These are phyloP conservation scores for Allomyces macrogynus DNA, from an alignment of 192 early-diverging fungal genomes.

Conservation along the genomic window DNA sequence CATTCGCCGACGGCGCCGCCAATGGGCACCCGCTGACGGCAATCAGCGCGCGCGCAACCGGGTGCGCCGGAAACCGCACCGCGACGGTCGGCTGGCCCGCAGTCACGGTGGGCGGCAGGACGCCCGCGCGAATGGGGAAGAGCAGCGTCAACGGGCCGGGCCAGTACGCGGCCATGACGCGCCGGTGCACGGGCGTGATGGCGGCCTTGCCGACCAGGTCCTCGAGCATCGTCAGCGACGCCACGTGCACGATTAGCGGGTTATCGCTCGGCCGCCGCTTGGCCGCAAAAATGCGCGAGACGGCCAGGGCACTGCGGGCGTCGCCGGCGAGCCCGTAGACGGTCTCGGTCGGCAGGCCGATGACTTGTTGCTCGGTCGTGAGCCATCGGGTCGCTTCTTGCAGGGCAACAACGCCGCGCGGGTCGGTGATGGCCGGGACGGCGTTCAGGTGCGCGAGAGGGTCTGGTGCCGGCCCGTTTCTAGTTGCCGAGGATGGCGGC, in stretches of 20 bases:
- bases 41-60: constrained; percentile 78
- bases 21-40: constrained; percentile 61
- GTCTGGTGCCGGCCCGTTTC: not conserved
- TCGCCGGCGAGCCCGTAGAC: constrained; percentile 94
- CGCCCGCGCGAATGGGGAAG: constrained; percentile 37
- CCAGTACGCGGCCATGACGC: constrained; percentile 53
- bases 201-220: constrained; percentile 31
- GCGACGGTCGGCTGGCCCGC: constrained; percentile 74
- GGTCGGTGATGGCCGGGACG: not conserved
- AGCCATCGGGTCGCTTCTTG: constrained; percentile 7
- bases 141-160: constrained; percentile 88
- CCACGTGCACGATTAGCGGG: constrained; percentile 95
- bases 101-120: constrained; percentile 58
- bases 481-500: not conserved
- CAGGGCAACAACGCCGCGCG: not conserved
- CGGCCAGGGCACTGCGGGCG: constrained; percentile 44
- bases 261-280: constrained; percentile 90
- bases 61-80: constrained; percentile 79
- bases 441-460: not conserved
- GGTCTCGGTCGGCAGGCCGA: constrained; percentile 94
- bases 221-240: constrained; percentile 68
- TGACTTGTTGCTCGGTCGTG: constrained; percentile 32
- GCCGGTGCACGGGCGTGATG: constrained; percentile 50
- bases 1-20: constrained; percentile 96
- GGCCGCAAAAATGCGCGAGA: constrained; percentile 53